Base-by-base conservation (phyloP, 768 basidiomycete genomes). In the Mycena floridula region DNA sequence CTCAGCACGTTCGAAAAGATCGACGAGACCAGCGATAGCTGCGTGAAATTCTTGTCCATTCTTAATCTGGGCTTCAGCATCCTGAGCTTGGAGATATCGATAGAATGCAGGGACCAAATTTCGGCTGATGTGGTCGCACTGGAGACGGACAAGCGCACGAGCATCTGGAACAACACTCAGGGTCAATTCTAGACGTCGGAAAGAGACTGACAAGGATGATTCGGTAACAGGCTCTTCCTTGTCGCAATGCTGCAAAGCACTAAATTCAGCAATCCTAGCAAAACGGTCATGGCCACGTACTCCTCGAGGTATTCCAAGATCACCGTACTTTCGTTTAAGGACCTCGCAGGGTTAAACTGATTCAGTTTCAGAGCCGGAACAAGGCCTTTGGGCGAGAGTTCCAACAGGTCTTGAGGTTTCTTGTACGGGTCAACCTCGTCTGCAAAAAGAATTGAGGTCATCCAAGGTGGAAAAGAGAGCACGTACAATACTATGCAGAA, bases 361-460 rank as follows among this genome's bases (percentile, higher is more conserved):
- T 79, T 63, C 43, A 89, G 59, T 52, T 71, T 76, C 23, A 87
- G 54, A 1, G 73, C 86, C 0, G 89, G 88, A 1, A 93, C 86
- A 3, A 92, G 72, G 0, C 89, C 88, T 54, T 86, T 88, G 1
- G 89, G 87, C 13, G 87, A 89, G 15, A 89, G 68, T 27, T 85
- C 78, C n/a, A 93, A 69, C 16, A 92, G 74, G 25, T 87, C 86
- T 40, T 77, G 60, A 0, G 89, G 85, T 52, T 90, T 92, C 63
- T 80, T 79, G 67, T 90, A 89, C 16, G 86, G 85, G 60, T 89
- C 83, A 23, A 88, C 83, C 61, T 89, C 86, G 53, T 83, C 86
- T 88, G 47, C 4, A 35, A 22, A 13, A 24, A 15, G 3, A 39
- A n/a, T n/a, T n/a, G n/a, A n/a, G n/a, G n/a, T n/a, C n/a, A n/a